Evolutionary conservation across 495 filamentous ascomycete genomes (phyloP).

Genomic region (Annulohypoxylon maeteangense): DNA sequence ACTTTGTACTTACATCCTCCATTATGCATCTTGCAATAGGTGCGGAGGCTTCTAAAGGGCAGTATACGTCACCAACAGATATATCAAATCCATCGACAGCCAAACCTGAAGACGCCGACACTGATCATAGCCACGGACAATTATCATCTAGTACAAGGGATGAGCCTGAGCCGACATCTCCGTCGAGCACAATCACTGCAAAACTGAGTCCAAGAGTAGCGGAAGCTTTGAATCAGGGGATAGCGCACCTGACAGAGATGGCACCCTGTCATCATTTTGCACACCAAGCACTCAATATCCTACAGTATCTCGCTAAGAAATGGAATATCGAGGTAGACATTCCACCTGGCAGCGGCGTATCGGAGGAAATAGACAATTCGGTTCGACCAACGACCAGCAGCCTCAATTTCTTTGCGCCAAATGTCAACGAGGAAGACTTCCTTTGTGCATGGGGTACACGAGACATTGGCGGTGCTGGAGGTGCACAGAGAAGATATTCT

Average conservation of each 20-base stretch:
- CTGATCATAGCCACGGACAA: constrained; percentile 28
- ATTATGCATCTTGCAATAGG: constrained; percentile 68
- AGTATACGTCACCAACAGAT: constrained; percentile 28
- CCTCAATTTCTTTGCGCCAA: constrained; percentile 63
- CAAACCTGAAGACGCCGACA: constrained; percentile 28
- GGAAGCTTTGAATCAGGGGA: constrained; percentile 55
- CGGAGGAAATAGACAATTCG: constrained; percentile 44
- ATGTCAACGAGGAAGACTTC: constrained; percentile 56
- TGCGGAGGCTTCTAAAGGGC: constrained; percentile 39
- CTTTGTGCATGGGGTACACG: constrained; percentile 49
- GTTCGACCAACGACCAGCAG: constrained; percentile 54
- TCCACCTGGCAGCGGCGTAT: constrained; percentile 17
- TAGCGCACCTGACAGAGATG: constrained; percentile 66
- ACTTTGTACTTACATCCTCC: constrained; percentile 66
- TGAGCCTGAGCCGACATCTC: constrained; percentile 43
- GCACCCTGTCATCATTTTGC: constrained; percentile 68
- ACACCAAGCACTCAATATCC: constrained; percentile 66
- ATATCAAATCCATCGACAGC: constrained; percentile 43
- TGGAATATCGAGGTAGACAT: constrained; percentile 66
- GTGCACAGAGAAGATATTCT: constrained; percentile 15
- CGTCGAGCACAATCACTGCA: constrained; percentile 37
- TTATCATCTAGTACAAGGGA: constrained; percentile 29
- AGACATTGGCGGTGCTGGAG: constrained; percentile 10
- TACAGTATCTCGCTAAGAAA: constrained; percentile 63
- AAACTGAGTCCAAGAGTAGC: constrained; percentile 47